Conservation (phyloP, 2,329 filamentous ascomycete genomes). For the Diaporthe humulicola region DNA sequence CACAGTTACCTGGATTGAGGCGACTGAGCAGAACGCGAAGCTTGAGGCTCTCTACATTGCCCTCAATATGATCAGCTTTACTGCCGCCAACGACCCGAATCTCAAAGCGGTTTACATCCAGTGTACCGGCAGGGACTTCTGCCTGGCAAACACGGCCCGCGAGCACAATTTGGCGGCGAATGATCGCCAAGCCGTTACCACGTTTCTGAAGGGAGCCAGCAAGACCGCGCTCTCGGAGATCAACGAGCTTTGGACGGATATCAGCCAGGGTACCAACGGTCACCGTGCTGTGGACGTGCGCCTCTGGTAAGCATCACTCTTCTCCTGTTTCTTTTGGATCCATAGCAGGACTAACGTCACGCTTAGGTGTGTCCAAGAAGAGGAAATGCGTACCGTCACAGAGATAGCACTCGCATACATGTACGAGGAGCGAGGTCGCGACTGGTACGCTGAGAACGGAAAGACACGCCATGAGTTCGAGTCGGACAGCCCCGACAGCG, state of each 20-base stretch:
- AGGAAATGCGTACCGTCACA: neutral
- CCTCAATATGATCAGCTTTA: constrained; percentile 6
- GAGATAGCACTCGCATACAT: constrained; percentile 6
- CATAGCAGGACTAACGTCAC: no score
- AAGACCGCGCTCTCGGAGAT: neutral
- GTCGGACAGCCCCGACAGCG: neutral
- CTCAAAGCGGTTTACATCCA: neutral
- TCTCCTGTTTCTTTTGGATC: no score
- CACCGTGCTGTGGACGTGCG: constrained; percentile 18
- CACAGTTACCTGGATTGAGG: neutral
- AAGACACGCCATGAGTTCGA: neutral
- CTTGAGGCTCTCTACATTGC: neutral
- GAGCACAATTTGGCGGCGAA: neutral
- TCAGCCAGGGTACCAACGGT: neutral
- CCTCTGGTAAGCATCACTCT: no score
- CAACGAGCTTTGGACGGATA: constrained; percentile 2
- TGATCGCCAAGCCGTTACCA: neutral
- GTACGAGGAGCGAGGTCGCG: neutral
- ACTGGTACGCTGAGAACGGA: constrained; percentile 19
- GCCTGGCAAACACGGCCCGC: neutral
- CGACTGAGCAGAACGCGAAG: neutral
- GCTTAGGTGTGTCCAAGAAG: neutral
- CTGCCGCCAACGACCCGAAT: neutral
- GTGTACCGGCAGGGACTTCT: neutral
- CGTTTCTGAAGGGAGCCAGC: neutral